Conservation (phyloP, 176 grass and related monocot species). For the Canna indica region DNA sequence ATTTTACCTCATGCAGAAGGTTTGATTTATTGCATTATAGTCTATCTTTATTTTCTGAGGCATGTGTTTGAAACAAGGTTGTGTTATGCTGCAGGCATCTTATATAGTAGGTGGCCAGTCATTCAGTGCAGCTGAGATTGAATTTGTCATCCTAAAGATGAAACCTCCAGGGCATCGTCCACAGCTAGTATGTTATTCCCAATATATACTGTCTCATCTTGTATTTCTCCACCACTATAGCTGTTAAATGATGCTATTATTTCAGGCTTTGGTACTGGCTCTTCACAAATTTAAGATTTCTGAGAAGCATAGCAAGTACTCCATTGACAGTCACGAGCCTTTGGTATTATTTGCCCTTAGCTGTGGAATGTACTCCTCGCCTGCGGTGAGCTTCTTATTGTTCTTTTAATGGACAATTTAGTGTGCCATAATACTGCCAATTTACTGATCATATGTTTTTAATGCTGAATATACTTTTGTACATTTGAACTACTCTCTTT, state of each 20-base stretch:
- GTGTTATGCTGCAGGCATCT: conserved; percentile 52
- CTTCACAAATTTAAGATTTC: conserved; percentile 90
- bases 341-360: conserved; percentile 79
- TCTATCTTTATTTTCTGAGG: neutral
- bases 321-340: conserved; percentile 53
- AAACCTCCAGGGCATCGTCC: conserved; percentile 81
- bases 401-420: neutral
- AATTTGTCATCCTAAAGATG: conserved; percentile 94
- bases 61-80: conserved; percentile 1
- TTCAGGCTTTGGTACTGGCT: conserved; percentile 75
- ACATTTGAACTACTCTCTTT: no score
- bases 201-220: neutral
- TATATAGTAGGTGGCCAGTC: conserved; percentile 86
- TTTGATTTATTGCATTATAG: conserved; percentile 16
- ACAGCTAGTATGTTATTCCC: conserved; percentile 51
- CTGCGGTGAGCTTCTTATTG: conserved; percentile 48
- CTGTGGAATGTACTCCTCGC: conserved; percentile 92
- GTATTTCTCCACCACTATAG: conserved; percentile 9
- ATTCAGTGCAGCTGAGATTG: conserved; percentile 95
- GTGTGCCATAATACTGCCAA: neutral
- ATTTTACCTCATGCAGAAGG: conserved; percentile 98
- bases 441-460: neutral
- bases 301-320: conserved; percentile 83
- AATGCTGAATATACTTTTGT: neutral
- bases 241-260: conserved; percentile 25